Evolutionary conservation across 805 yeast species (phyloP).

Genomic region (Kuraishia capsulata): DNA sequence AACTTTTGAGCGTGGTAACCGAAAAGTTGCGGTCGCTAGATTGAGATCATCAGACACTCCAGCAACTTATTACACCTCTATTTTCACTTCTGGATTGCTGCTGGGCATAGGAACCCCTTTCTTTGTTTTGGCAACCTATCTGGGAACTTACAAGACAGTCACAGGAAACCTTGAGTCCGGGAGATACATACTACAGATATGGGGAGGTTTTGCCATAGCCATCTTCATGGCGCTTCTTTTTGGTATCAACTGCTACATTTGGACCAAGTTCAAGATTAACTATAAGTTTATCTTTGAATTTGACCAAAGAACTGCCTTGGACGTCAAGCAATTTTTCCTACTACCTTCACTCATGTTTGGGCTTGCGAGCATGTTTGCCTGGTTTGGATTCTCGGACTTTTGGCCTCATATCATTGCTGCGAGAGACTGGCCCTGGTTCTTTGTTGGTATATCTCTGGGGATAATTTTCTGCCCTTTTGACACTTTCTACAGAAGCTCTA

Average conservation of each 20-base stretch:
- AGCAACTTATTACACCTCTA: constrained; percentile 30
- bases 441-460: constrained; percentile 40
- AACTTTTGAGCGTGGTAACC: constrained; percentile 61
- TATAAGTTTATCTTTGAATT: constrained; percentile 91
- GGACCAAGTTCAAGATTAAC: constrained; percentile 71
- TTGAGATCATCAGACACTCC: constrained; percentile 38
- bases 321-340: constrained; percentile 56
- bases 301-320: constrained; percentile 55
- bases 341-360: constrained; percentile 54
- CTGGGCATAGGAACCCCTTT: constrained; percentile 69
- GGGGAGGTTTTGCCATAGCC: constrained; percentile 83
- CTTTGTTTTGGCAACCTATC: constrained; percentile 45
- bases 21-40: constrained; percentile 65
- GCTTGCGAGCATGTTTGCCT: constrained; percentile 49
- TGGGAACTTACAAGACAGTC: constrained; percentile 26
- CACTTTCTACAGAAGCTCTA: constrained; percentile 46
- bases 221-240: constrained; percentile 54
- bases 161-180: constrained; percentile 42
- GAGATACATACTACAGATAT: constrained; percentile 62
- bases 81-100: constrained; percentile 57
- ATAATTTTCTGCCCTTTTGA: constrained; percentile 55
- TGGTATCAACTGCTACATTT: constrained; percentile 59
- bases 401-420: constrained; percentile 57
- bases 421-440: constrained; percentile 74
- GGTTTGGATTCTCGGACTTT: constrained; percentile 69